Conservation (phyloP, 2,329 filamentous ascomycete species). For the Hirsutella minnesotensis region DNA sequence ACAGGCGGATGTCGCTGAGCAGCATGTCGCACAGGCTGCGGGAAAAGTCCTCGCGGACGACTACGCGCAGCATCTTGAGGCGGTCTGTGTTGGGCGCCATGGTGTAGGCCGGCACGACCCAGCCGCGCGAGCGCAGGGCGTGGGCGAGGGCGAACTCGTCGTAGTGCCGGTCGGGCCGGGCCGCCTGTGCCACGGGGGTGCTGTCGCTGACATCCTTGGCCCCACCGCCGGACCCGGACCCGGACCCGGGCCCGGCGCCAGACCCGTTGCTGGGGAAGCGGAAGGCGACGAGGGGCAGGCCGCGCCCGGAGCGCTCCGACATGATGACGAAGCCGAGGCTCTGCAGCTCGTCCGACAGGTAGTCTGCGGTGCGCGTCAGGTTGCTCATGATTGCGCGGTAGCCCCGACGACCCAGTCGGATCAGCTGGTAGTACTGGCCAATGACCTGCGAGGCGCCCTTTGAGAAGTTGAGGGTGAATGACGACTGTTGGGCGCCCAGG, state of each 20-base stretch:
- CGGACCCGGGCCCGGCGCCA: too few species aligned
- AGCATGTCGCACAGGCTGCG: conserved; percentile 70
- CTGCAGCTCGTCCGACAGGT: too few species aligned
- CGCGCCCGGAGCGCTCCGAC: too few species aligned
- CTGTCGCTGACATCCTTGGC: too few species aligned
- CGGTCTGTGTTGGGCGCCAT: conserved; percentile 85
- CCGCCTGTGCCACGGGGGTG: too few species aligned
- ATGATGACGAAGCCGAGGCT: too few species aligned
- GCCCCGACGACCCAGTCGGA: conserved; percentile 83
- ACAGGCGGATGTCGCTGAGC: conserved; percentile 67
- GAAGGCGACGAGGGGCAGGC: too few species aligned
- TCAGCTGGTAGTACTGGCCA: conserved; percentile 94
- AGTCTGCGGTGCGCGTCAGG: conserved; percentile 77
- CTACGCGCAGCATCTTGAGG: conserved; percentile 84
- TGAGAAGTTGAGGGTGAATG: conserved; percentile 95
- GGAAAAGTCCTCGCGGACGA: conserved; percentile 87
- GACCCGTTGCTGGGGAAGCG: too few species aligned
- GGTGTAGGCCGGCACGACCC: conserved; percentile 93
- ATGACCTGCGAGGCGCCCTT: conserved; percentile 92
- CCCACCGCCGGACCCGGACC: too few species aligned
- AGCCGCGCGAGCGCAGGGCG: conserved; percentile 73
- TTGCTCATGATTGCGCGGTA: conserved; percentile 93
- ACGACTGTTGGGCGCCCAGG: conserved; percentile 86
- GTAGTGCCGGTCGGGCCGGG: conserved; percentile 45
- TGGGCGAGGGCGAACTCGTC: conserved; percentile 75